Base-by-base conservation (phyloP, 2,329 filamentous ascomycete genomes). In the Uncinocarpus reesii region DNA sequence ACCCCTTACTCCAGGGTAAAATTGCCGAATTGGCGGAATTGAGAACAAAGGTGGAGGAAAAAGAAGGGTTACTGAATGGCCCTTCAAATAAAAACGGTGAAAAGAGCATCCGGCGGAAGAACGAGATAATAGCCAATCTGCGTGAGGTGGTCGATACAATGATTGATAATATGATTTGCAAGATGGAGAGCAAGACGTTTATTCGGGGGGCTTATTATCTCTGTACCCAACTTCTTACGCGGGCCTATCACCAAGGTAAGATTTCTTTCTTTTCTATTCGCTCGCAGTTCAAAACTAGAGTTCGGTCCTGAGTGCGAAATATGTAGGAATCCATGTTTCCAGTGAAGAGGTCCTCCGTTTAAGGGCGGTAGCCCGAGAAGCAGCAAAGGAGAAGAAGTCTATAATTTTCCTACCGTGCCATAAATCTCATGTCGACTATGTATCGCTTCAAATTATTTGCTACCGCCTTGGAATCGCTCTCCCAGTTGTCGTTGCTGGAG, bases 91-190 rank as follows among this genome's bases (percentile, higher is more conserved):
- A 49, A 55, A 31, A 47, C 53, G 37, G 52, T 44, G 48, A 46
- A n/a, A 28, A 18, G 29, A 42, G 46, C 23, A 15, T 32, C 11
- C 44, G 50, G 21, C 42, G 55, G 48, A 77, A 74, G 46, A 71
- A 69, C 48, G 79, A 84, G 57, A 78, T 96, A 48, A 81, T 88
- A 60, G 72, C 74, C 31, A 82, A 82, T 50, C 71, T 98, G 38
- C 75, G 80, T 47, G 81, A 95, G 60, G 82, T 95, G 3, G 84
- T 86, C 3, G 86, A 92, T 54, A 81, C 83, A 55, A 82, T 92
- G 77, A 86, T 88, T 20, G 87, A 95, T 61, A 80, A 83, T 54
- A 96, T 98, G 92, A 95, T 98, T 53, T 96, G 90, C 77, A 98
- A 98, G 69, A 90, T 96, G 76, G 92, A 98, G 67, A 93, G 84